Percentiles rank a stretch among this genome's conserved stretches.
Evolutionary conservation across 441 rosid species (phyloP).

Genomic region (Biscutella laevigata): DNA sequence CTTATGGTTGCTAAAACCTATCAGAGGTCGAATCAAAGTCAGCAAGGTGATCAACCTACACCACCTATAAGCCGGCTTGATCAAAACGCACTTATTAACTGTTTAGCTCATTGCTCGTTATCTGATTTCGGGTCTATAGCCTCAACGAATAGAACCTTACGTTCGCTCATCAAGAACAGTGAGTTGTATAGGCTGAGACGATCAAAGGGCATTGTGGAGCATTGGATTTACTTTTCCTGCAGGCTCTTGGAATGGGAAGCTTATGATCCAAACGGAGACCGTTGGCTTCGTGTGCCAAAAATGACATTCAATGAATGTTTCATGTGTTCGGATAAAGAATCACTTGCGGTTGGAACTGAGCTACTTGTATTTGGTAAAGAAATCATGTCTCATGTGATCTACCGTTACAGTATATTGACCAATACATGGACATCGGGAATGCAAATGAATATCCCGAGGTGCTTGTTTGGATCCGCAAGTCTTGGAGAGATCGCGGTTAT

Average conservation of each 20-base stretch:
- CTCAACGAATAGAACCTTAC: conserved; percentile 47
- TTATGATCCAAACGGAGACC: conserved; percentile 56
- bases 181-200: conserved; percentile 62
- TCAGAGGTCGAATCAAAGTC: conserved; percentile 20
- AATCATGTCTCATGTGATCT: conserved; percentile 43
- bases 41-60: conserved; percentile 12
- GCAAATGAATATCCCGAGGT: conserved; percentile 60
- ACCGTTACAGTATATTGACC: conserved; percentile 47
- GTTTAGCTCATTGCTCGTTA: conserved; percentile 67
- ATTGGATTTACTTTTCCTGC: conserved; percentile 94
- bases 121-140: conserved; percentile 81
- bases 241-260: conserved; percentile 82
- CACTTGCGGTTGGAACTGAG: conserved; percentile 64
- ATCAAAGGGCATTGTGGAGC: conserved; percentile 49
- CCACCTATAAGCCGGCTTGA: conserved; percentile 12
- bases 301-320: conserved; percentile 68
- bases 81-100: conserved; percentile 27
- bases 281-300: conserved; percentile 83
- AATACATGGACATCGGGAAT: conserved; percentile 58
- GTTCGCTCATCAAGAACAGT: conserved; percentile 52
- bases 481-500: conserved; percentile 54
- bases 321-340: conserved; percentile 73
- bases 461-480: conserved; percentile 75
- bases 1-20: conserved; percentile 7
- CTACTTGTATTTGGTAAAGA: conserved; percentile 75